A percentile compares a stretch with the other conserved stretches of the same genome.
Evolutionary conservation across 345 rosid species (phyloP).

Genomic region (Arabis hirsuta): DNA sequence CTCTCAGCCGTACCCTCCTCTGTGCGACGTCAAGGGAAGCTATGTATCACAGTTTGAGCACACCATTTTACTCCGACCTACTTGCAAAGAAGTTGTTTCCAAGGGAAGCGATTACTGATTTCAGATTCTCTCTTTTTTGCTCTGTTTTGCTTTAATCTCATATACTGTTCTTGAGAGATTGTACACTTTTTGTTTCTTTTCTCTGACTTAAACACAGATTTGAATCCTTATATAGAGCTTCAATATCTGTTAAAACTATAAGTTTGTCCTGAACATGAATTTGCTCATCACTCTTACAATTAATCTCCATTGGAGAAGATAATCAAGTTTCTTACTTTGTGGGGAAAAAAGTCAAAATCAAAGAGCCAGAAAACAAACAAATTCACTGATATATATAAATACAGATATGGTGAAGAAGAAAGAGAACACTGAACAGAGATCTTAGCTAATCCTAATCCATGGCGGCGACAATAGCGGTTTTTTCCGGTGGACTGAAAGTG

Average conservation of each 20-base stretch:
- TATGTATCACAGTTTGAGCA: constrained; percentile 95
- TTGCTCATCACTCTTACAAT: background rate
- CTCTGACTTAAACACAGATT: constrained; percentile 3
- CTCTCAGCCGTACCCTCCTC: constrained; percentile 94
- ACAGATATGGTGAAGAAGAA: constrained; percentile 13
- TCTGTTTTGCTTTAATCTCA: constrained; percentile 1
- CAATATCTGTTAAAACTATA: background rate
- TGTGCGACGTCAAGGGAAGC: constrained; percentile 87
- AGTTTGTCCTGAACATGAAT: constrained; percentile 1
- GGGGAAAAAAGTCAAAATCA: constrained; percentile 11
- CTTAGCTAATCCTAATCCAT: constrained; percentile 16
- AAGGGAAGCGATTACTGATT: constrained; percentile 83
- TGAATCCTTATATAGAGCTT: constrained; percentile 13
- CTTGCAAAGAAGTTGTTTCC: constrained; percentile 95
- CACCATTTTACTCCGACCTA: constrained; percentile 87
- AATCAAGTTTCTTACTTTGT: background rate
- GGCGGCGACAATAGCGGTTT: constrained; percentile 38
- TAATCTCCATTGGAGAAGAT: constrained; percentile 9
- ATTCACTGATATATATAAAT: background rate
- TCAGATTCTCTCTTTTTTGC: constrained; percentile 12
- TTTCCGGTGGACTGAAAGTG: constrained; percentile 37
- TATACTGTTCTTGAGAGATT: constrained; percentile 34
- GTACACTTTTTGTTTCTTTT: constrained; percentile 19
- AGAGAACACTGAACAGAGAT: background rate
- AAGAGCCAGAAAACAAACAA: background rate